Evolutionary conservation across 116 monocot genomes (phyloP), one percentile per base, ranked within the genome.

Genomic region (Iris pallida): DNA sequence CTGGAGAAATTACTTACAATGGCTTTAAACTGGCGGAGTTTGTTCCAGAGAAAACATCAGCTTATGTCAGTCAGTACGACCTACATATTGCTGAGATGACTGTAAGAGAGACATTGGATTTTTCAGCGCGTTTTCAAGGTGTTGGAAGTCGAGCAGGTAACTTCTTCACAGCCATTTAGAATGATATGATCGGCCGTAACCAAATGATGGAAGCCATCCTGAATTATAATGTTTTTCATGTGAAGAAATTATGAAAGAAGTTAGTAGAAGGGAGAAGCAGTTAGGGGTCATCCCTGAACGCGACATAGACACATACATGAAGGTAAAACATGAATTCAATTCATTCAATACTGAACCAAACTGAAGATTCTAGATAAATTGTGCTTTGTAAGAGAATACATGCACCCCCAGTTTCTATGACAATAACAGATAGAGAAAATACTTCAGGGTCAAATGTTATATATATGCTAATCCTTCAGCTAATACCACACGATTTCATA

Each of bases 181-280:
- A 48, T 48, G n/a, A 65, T 49, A 48, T 30, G 30, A 30, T 30
- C 30, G 30, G 30, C 30, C 3, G 30, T 30, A 30, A 30, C 30
- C 30, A 30, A 30, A 0, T 30, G 30, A 30, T 30, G 30, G 16
- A 65, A 65, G 47, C 45, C 45, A 47, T 65, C 65, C 17, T 65
- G 65, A 65, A 11, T 14, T 18, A 9, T 48, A 65, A 47, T 8
- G 3, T 67, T n/a, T 6, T 4, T 17, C 8, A n/a, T 20, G 11
- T 51, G 47, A 62, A 91, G 91, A 91, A 72, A 85, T 88, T 42
- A 88, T 92, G 85, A 86, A 83, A 81, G 92, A 88, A 81, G 88
- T 92, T 8, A 72, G 47, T 48, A 83, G 74, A 73, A 85, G 76
- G 62, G 92, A 92, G 74, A 88, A 92, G 53, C 66, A 79, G 40